Percentiles rank a stretch among this genome's conserved stretches.
Evolutionary conservation across 257 asterid genomes (phyloP).

Genomic region (Buddleja alternifolia): DNA sequence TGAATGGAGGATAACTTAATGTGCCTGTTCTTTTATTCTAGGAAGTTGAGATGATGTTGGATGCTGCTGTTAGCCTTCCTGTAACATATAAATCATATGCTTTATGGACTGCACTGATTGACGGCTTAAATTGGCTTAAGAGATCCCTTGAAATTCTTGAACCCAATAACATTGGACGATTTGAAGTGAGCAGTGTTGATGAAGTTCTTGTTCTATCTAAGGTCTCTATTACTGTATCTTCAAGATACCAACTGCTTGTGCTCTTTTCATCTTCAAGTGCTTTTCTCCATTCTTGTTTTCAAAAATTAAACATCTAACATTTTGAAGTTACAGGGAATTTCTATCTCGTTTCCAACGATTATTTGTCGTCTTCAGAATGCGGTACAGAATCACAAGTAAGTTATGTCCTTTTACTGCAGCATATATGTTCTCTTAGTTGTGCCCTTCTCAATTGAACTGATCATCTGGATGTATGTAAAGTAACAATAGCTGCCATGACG

Average conservation of each 20-base stretch:
- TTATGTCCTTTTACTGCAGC: constrained; percentile 24
- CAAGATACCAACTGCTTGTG: not conserved
- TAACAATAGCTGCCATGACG: constrained; percentile 19
- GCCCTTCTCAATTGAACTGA: not conserved
- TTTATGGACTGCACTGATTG: constrained; percentile 50
- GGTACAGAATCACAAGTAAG: constrained; percentile 76
- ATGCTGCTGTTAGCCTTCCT: constrained; percentile 56
- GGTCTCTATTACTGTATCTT: constrained; percentile 50
- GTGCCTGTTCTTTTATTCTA: constrained; percentile 34
- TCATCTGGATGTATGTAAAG: constrained; percentile 15
- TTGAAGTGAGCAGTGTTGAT: constrained; percentile 57
- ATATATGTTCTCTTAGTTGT: constrained; percentile 4
- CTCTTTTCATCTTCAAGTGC: constrained; percentile 17
- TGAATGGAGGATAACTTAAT: constrained; percentile 27
- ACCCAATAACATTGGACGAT: constrained; percentile 39
- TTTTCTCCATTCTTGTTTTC: constrained; percentile 8
- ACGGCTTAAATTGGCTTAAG: constrained; percentile 70
- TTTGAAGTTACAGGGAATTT: constrained; percentile 55
- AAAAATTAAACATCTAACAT: constrained; percentile 11
- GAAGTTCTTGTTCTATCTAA: constrained; percentile 59
- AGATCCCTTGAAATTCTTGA: constrained; percentile 70
- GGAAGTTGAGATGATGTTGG: constrained; percentile 75
- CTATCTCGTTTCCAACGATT: constrained; percentile 58
- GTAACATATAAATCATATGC: constrained; percentile 48
- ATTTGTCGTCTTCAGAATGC: constrained; percentile 55